A percentile compares a stretch with the other conserved stretches of the same genome.
Evolutionary conservation across 2,329 filamentous ascomycete genomes (phyloP).

Genomic region (Epichloe amarillans): DNA sequence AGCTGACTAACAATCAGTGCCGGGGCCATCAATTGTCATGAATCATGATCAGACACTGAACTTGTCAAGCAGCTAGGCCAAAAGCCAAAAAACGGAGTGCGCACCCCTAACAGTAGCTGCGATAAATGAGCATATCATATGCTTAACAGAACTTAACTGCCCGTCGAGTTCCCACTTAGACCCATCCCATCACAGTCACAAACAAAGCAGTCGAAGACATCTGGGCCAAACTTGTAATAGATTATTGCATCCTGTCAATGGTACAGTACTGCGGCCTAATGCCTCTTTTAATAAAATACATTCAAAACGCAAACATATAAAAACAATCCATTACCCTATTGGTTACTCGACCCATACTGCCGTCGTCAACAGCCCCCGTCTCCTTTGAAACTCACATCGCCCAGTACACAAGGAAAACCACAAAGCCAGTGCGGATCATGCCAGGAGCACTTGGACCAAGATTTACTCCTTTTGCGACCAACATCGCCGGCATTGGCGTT

Average conservation of each 20-base stretch:
- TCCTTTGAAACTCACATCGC: not conserved
- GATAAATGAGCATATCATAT: too few species aligned
- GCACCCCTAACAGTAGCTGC: too few species aligned
- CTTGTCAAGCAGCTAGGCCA: too few species aligned
- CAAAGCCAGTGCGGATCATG: not conserved
- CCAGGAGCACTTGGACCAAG: not conserved
- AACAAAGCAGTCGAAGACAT: not conserved
- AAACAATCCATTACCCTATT: slow-evolving; percentile 3
- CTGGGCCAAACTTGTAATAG: slow-evolving; percentile 4
- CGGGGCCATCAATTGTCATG: too few species aligned
- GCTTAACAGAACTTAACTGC: too few species aligned
- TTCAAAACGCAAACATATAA: slow-evolving; percentile 7
- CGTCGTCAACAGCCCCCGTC: not conserved
- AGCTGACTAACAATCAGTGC: too few species aligned
- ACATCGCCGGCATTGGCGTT: slow-evolving; percentile 1
- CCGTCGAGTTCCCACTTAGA: too few species aligned
- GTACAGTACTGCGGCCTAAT: slow-evolving; percentile 1
- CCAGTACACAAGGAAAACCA: not conserved
- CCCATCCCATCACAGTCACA: not conserved
- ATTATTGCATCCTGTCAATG: slow-evolving; percentile 4
- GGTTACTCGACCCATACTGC: not conserved
- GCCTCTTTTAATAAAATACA: slow-evolving; percentile 7
- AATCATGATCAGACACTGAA: too few species aligned
- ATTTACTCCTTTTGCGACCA: not conserved
- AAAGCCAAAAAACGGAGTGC: too few species aligned